phyloP scores from a whole-genome alignment of 2,329 filamentous ascomycete genomes.

The Hypoxylon sp. region DNA sequence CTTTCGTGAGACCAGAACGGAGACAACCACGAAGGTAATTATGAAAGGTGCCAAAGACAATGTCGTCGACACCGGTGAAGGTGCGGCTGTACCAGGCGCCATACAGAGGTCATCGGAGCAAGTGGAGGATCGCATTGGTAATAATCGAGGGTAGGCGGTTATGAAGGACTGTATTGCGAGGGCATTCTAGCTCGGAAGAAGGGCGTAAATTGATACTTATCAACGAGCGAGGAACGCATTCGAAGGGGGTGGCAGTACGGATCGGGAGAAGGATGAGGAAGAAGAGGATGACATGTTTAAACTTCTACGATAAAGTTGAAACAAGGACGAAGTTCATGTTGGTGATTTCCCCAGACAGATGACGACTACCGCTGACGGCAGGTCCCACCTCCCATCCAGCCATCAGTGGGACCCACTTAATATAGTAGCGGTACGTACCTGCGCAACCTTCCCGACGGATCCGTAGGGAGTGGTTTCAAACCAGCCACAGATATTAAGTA shows the following conservation, averaged over 20 bases:
- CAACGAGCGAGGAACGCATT: conserved; percentile 42
- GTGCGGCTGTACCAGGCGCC: conserved; percentile 60
- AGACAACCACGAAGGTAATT: conserved; percentile 76
- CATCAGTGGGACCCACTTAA: conserved; percentile 15
- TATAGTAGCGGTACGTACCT: conserved; percentile 3
- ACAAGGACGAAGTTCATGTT: conserved; percentile 25
- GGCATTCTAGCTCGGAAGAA: conserved; percentile 34
- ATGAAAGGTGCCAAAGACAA: conserved; percentile 79
- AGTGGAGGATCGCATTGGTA: conserved; percentile 58
- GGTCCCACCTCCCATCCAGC: conserved; percentile 30
- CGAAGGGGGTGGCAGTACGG: conserved; percentile 35
- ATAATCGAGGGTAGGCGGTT: conserved; percentile 20
- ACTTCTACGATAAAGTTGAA: conserved; percentile 35
- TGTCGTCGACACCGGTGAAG: conserved; percentile 62
- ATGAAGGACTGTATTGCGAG: conserved; percentile 28
- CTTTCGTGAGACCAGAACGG: conserved; percentile 73
- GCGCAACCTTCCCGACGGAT: conserved; percentile 18
- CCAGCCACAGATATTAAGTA: conserved; percentile 19
- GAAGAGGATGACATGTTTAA: conserved; percentile 37
- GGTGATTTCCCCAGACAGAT: conserved; percentile 37
- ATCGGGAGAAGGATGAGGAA: conserved; percentile 31
- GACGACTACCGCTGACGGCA: conserved; percentile 37
- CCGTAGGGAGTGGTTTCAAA: background rate
- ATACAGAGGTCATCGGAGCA: conserved; percentile 73
- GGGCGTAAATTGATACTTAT: conserved; percentile 38